These are phyloP conservation scores for Salvia miltiorrhiza DNA, from an alignment of 257 asterid genomes.

Conservation along the genomic window DNA sequence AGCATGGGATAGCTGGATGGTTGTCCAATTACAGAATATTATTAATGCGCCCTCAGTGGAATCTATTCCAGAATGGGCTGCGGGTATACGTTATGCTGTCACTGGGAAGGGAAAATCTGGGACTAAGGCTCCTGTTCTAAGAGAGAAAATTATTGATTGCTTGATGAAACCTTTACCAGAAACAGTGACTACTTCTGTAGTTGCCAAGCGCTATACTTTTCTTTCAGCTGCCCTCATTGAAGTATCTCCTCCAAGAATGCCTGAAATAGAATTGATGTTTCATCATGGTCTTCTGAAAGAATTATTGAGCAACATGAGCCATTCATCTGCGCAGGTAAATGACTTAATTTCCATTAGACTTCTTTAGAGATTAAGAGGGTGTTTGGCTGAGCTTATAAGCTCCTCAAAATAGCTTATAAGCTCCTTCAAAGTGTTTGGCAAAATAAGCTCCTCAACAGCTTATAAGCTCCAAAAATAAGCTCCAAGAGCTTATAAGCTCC, in stretches of 20 bases:
- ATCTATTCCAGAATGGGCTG: slow-evolving; percentile 95
- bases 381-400: no score
- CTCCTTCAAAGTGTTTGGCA: no score
- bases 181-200: slow-evolving; percentile 70
- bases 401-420: no score
- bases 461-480: no score
- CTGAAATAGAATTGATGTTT: slow-evolving; percentile 54
- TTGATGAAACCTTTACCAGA: slow-evolving; percentile 79
- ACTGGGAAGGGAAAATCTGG: slow-evolving; percentile 96
- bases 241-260: slow-evolving; percentile 79
- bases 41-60: slow-evolving; percentile 83
- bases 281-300: slow-evolving; percentile 82
- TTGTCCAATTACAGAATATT: slow-evolving; percentile 61
- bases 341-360: slow-evolving; percentile 8
- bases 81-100: slow-evolving; percentile 92
- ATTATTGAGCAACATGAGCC: slow-evolving; percentile 83
- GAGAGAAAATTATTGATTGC: slow-evolving; percentile 81
- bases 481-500: no score
- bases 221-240: slow-evolving; percentile 92
- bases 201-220: slow-evolving; percentile 85
- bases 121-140: slow-evolving; percentile 70
- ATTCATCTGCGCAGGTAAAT: slow-evolving; percentile 95
- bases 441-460: no score
- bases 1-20: slow-evolving; percentile 96
- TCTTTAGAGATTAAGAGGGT: slow-evolving; percentile 13